These are phyloP conservation scores for Chalaropsis ovoidea DNA, from an alignment of 2,329 filamentous ascomycete species.

Conservation along the genomic window DNA sequence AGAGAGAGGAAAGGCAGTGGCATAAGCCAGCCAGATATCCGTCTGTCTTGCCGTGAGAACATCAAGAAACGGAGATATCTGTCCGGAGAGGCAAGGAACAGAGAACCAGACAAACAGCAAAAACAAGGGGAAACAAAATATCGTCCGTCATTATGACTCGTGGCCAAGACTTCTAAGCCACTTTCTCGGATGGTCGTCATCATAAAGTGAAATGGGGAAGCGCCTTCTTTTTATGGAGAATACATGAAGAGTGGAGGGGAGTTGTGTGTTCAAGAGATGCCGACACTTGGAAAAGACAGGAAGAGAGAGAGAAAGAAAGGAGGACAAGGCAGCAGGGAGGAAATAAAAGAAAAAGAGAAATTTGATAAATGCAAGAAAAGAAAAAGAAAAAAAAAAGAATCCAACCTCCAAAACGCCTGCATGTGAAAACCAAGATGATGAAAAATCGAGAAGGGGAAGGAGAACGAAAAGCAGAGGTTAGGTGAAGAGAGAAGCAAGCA, in stretches of 20 bases:
- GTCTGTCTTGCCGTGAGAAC: background rate
- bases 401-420: slow-evolving; percentile 17
- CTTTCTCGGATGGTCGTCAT: slow-evolving; percentile 11
- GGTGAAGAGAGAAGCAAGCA: slow-evolving; percentile 14
- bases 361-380: slow-evolving; percentile 14
- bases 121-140: background rate
- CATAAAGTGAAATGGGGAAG: slow-evolving; percentile 10
- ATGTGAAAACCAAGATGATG: slow-evolving; percentile 7
- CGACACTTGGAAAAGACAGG: background rate
- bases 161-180: slow-evolving; percentile 11
- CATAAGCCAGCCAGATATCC: background rate
- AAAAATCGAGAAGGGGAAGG: slow-evolving; percentile 1
- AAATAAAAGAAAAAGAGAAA: slow-evolving; percentile 16
- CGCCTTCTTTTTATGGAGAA: background rate
- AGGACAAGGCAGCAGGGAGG: slow-evolving; percentile 7
- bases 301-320: background rate
- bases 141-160: slow-evolving; percentile 7
- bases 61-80: background rate
- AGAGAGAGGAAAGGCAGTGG: background rate
- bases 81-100: background rate
- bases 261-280: background rate
- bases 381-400: slow-evolving; percentile 15
- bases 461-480: background rate
- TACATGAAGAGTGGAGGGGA: slow-evolving; percentile 4
- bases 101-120: background rate